phyloP scores from a whole-genome alignment of 306 rosid genomes.

The Cucurbita ficifolia region DNA sequence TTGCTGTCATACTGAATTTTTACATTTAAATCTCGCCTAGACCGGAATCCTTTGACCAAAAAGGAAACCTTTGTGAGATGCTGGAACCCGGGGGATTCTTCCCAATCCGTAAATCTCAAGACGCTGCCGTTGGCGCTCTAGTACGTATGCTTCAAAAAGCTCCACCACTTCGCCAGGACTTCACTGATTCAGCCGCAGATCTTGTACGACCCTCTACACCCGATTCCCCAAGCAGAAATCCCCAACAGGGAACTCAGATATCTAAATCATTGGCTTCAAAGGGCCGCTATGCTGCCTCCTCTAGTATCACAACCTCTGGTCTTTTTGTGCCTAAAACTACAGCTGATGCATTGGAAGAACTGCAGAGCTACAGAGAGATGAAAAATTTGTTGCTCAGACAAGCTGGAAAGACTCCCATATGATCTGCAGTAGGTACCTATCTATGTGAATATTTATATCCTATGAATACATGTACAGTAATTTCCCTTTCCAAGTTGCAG shows the following conservation, averaged over 20 bases:
- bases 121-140: slow-evolving; percentile 71
- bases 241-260: slow-evolving; percentile 21
- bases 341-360: slow-evolving; percentile 76
- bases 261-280: slow-evolving; percentile 1
- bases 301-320: slow-evolving; percentile 29
- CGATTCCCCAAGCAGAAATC: slow-evolving; percentile 18
- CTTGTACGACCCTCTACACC: slow-evolving; percentile 13
- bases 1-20: neutral
- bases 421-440: neutral
- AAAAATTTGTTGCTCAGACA: slow-evolving; percentile 39
- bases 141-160: slow-evolving; percentile 67
- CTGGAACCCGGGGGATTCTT: slow-evolving; percentile 34
- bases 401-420: slow-evolving; percentile 7
- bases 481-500: slow-evolving; percentile 1
- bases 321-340: slow-evolving; percentile 38
- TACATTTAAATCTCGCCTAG: neutral
- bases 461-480: slow-evolving; percentile 2
- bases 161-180: slow-evolving; percentile 60
- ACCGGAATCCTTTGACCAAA: slow-evolving; percentile 10
- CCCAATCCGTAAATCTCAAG: slow-evolving; percentile 50
- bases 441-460: neutral
- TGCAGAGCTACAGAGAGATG: slow-evolving; percentile 53
- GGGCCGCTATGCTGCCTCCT: slow-evolving; percentile 14
- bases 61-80: slow-evolving; percentile 7
- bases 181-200: slow-evolving; percentile 22